Conservation (phyloP, 192 early-diverging fungal genomes). For the Entomortierella beljakovae region DNA sequence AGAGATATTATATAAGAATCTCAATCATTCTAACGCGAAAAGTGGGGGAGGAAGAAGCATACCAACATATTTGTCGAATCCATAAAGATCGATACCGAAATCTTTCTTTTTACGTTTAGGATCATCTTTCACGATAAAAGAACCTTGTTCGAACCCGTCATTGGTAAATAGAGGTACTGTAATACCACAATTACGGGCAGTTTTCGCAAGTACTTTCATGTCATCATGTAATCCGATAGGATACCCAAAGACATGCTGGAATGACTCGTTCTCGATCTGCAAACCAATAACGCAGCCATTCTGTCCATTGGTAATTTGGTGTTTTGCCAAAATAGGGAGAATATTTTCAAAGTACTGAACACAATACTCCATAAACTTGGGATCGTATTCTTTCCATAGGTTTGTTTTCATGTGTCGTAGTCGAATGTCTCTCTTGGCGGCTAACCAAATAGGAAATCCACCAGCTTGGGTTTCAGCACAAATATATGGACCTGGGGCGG, state of each 20-base stretch:
- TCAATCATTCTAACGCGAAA: background rate
- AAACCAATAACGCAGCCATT: slow-evolving; percentile 80
- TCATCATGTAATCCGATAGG: slow-evolving; percentile 86
- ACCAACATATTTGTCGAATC: slow-evolving; percentile 84
- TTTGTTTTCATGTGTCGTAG: slow-evolving; percentile 77
- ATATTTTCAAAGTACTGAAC: slow-evolving; percentile 82
- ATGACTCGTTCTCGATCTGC: slow-evolving; percentile 88
- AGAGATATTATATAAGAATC: background rate
- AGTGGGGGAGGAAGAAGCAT: background rate
- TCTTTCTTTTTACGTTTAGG: slow-evolving; percentile 46
- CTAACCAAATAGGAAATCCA: slow-evolving; percentile 83
- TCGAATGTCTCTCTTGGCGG: slow-evolving; percentile 76
- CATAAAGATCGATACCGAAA: slow-evolving; percentile 84
- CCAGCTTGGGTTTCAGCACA: slow-evolving; percentile 83
- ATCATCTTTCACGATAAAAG: slow-evolving; percentile 64
- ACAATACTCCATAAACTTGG: slow-evolving; percentile 74
- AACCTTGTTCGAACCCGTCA: slow-evolving; percentile 79
- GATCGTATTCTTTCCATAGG: slow-evolving; percentile 77
- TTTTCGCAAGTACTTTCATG: slow-evolving; percentile 79
- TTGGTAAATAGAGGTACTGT: slow-evolving; percentile 90
- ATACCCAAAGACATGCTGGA: slow-evolving; percentile 67
- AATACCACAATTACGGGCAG: slow-evolving; percentile 79
- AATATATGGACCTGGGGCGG: slow-evolving; percentile 87
- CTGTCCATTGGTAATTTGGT: slow-evolving; percentile 77
- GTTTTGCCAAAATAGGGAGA: slow-evolving; percentile 77